phyloP scores from a whole-genome alignment of 208 protist genomes.

The Trypanosomatidae sp. region DNA sequence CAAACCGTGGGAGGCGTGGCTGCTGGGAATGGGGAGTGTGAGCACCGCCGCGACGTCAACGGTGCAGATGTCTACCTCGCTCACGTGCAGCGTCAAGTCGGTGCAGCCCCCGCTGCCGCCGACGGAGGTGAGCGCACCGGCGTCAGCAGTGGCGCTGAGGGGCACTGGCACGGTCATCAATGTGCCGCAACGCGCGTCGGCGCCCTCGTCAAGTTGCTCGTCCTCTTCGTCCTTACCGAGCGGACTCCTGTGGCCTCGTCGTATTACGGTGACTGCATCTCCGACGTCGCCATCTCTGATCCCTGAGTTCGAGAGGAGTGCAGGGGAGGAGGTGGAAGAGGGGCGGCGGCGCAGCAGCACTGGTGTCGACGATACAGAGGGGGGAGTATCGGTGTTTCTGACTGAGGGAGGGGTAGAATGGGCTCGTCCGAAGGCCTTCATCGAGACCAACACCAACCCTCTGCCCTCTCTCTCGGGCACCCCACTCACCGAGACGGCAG shows the following conservation, averaged over 20 bases:
- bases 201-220: not conserved
- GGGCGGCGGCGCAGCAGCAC: not conserved
- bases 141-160: not conserved
- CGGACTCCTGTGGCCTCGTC: not conserved
- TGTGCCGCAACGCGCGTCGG: not conserved
- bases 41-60: not conserved
- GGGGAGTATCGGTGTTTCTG: slow-evolving; percentile 12
- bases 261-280: not conserved
- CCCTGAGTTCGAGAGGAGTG: not conserved
- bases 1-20: slow-evolving; percentile 9
- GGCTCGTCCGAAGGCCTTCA: not conserved
- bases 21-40: not conserved
- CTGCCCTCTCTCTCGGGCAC: not conserved
- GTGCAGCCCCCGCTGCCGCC: not conserved
- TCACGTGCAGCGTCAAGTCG: not conserved
- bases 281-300: too few species aligned
- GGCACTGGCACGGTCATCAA: not conserved
- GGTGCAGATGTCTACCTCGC: not conserved
- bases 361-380: not conserved
- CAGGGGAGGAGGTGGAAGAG: not conserved
- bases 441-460: not conserved
- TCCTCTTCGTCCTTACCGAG: not conserved
- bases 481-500: not conserved
- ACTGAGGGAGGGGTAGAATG: slow-evolving; percentile 11
- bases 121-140: not conserved